phyloP scores from a whole-genome alignment of 2,329 filamentous ascomycete species.

The Passalora sequoiae region DNA sequence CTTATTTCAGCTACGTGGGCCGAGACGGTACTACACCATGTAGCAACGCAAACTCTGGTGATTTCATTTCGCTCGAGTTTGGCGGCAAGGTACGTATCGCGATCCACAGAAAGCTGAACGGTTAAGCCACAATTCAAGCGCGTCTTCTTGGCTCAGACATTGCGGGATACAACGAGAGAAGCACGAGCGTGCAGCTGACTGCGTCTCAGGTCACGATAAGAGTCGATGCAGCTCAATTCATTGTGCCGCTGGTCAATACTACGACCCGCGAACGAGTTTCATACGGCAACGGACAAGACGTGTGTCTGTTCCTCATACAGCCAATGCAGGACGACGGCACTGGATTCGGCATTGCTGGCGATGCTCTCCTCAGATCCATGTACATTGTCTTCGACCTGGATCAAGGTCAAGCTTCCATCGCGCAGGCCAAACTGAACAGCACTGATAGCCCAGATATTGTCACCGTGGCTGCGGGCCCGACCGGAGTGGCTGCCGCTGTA shows the following conservation, averaged over 20 bases:
- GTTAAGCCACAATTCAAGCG: too few species aligned
- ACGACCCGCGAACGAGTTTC: constrained; percentile 20
- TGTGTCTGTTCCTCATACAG: constrained; percentile 28
- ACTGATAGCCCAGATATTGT: constrained; percentile 21
- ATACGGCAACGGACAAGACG: constrained; percentile 13
- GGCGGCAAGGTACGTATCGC: too few species aligned
- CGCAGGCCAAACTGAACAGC: constrained; percentile 29
- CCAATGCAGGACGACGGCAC: constrained; percentile 12
- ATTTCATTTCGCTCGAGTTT: constrained; percentile 28
- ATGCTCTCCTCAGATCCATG: constrained; percentile 32
- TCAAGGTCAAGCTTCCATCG: constrained; percentile 33
- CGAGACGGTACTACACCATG: constrained; percentile 22
- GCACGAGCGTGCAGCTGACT: too few species aligned
- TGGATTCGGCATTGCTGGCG: constrained; percentile 27
- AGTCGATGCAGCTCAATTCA: constrained; percentile 27
- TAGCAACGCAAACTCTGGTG: constrained; percentile 22
- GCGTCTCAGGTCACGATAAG: constrained; percentile 28
- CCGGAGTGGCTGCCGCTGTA: constrained; percentile 26
- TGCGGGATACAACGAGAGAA: too few species aligned
- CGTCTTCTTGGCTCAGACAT: too few species aligned
- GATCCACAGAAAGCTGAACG: too few species aligned
- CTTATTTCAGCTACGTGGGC: constrained; percentile 23
- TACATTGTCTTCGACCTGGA: constrained; percentile 36
- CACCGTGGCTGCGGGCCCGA: constrained; percentile 25
- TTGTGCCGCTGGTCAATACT: constrained; percentile 29